phyloP scores from a whole-genome alignment of 768 basidiomycete genomes.

The Mycena filopes region DNA sequence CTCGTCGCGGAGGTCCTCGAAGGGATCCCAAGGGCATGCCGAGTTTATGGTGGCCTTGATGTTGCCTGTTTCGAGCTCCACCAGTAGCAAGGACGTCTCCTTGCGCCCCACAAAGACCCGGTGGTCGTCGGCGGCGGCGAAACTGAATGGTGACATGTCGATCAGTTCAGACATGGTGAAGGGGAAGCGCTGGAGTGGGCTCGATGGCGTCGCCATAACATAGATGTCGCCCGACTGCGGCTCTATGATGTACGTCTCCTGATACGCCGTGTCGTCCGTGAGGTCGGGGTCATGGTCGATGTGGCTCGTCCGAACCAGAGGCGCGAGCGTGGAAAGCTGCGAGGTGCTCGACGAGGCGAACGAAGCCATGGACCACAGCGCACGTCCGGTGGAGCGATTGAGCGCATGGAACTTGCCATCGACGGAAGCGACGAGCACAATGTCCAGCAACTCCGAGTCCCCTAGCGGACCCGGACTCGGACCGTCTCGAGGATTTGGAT shows the following conservation, averaged over 20 bases:
- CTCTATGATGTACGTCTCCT: conserved; percentile 92
- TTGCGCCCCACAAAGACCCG: conserved; percentile 92
- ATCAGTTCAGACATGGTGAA: conserved; percentile 94
- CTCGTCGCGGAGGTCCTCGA: conserved; percentile 61
- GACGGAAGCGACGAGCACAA: conserved; percentile 90
- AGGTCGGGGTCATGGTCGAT: conserved; percentile 66
- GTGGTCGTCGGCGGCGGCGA: conserved; percentile 66
- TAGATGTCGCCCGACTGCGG: conserved; percentile 96
- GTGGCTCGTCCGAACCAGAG: conserved; percentile 81
- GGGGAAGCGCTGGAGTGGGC: conserved; percentile 86
- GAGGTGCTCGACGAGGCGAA: conserved; percentile 54
- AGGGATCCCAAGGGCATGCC: conserved; percentile 82
- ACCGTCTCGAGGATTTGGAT: conserved; percentile 34
- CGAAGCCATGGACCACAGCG: conserved; percentile 90
- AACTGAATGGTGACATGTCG: conserved; percentile 87
- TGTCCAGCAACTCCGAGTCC: conserved; percentile 77
- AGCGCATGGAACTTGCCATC: conserved; percentile 96
- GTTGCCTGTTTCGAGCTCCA: conserved; percentile 83
- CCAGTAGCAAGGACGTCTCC: conserved; percentile 81
- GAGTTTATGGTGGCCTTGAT: conserved; percentile 80
- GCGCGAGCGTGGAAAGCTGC: conserved; percentile 67
- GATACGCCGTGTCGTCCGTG: conserved; percentile 61
- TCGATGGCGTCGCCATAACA: conserved; percentile 75
- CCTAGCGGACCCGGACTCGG: conserved; percentile 38
- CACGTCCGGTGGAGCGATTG: conserved; percentile 84